Percentiles rank a stretch among this genome's conserved stretches.
Conservation (phyloP, 176 grass and related monocot species). For the Zizania latifolia region DNA sequence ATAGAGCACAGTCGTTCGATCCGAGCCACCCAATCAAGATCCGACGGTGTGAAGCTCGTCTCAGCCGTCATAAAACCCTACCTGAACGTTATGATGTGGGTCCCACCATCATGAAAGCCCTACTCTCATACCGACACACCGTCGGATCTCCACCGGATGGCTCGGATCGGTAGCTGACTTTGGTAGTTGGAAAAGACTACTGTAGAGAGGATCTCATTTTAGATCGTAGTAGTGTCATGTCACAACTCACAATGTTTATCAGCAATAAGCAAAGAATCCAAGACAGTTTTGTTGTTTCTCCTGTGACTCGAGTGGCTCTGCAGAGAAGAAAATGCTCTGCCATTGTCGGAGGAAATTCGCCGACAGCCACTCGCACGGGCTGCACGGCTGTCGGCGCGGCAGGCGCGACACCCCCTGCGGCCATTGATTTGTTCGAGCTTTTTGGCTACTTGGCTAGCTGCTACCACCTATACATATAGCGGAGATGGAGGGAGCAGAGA, state of each 20-base stretch:
- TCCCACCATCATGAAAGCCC: too few species aligned
- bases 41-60: too few species aligned
- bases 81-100: too few species aligned
- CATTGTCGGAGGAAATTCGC: constrained; percentile 29
- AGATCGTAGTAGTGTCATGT: too few species aligned
- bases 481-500: background rate
- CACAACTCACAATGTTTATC: background rate
- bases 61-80: too few species aligned
- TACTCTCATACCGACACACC: too few species aligned
- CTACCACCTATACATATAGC: background rate
- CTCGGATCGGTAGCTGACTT: too few species aligned
- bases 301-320: background rate
- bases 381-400: constrained; percentile 38
- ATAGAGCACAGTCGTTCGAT: too few species aligned
- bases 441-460: background rate
- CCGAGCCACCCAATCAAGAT: too few species aligned
- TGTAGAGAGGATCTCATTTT: too few species aligned
- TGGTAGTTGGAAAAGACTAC: too few species aligned
- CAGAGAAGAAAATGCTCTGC: background rate
- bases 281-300: background rate
- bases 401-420: constrained; percentile 33
- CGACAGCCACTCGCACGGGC: constrained; percentile 32
- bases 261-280: background rate
- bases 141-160: too few species aligned
- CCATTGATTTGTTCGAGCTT: constrained; percentile 26